Evolutionary conservation across 2,329 filamentous ascomycete genomes (phyloP).

Genomic region (Penicillium sp.): DNA sequence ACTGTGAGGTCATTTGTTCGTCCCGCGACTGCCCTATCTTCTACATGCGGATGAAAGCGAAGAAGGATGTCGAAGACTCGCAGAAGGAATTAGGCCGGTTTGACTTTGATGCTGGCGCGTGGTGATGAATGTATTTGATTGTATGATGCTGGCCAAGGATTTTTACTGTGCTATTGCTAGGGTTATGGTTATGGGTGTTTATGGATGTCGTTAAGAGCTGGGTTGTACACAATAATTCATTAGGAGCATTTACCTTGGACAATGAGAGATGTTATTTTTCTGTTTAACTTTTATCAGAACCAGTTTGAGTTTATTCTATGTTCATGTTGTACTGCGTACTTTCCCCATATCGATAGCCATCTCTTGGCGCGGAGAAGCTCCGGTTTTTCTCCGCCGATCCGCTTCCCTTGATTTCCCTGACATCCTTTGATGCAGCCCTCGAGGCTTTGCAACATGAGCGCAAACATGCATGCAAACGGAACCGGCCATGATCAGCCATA

Average conservation of each 20-base stretch:
- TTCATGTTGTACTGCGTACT: neutral
- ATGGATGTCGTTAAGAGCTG: slow-evolving; percentile 6
- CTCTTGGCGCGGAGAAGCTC: slow-evolving; percentile 24
- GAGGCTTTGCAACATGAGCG: neutral
- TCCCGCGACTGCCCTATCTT: slow-evolving; percentile 97
- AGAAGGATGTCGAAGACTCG: slow-evolving; percentile 95
- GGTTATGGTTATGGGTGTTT: slow-evolving; percentile 1
- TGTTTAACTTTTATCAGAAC: neutral
- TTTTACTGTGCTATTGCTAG: neutral
- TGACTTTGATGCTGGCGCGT: slow-evolving; percentile 74
- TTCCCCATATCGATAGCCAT: neutral
- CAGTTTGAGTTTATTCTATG: neutral
- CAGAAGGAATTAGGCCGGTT: slow-evolving; percentile 87
- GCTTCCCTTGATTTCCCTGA: slow-evolving; percentile 2
- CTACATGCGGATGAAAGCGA: slow-evolving; percentile 99
- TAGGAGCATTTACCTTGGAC: neutral
- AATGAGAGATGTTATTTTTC: neutral
- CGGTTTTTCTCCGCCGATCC: slow-evolving; percentile 15
- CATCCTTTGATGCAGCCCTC: neutral
- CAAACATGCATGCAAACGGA: neutral
- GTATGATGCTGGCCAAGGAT: slow-evolving; percentile 13
- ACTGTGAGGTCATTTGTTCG: slow-evolving; percentile 96
- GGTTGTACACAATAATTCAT: neutral
- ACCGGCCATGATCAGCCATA: neutral
- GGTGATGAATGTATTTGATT: slow-evolving; percentile 39